A percentile compares a stretch with the other conserved stretches of the same genome.
Conservation (phyloP, 768 basidiomycete genomes). For the Russula brevipes region DNA sequence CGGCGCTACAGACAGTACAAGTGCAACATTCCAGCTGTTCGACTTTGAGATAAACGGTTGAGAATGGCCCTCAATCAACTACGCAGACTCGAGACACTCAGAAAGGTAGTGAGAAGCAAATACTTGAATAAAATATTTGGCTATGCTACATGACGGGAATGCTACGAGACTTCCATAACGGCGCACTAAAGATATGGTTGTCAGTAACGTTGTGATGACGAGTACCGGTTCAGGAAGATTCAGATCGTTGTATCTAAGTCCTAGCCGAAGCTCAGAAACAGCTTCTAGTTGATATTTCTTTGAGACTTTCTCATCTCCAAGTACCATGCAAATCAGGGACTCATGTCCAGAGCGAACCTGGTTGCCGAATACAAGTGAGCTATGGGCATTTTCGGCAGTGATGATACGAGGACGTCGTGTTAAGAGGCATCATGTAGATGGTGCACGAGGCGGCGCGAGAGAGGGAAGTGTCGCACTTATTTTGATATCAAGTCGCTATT, state of each 20-base stretch:
- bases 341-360: conserved; percentile 26
- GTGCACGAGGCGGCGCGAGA: conserved; percentile 2
- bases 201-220: background rate
- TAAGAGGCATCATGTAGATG: conserved; percentile 55
- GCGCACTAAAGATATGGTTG: background rate
- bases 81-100: background rate
- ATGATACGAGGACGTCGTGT: conserved; percentile 91
- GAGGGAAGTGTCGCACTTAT: background rate
- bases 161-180: background rate
- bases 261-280: conserved; percentile 75
- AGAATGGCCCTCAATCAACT: too few species aligned
- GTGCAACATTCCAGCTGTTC: conserved; percentile 5
- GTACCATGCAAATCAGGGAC: background rate
- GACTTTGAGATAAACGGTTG: background rate
- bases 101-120: background rate
- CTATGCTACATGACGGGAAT: background rate
- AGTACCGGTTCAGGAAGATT: background rate
- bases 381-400: conserved; percentile 87
- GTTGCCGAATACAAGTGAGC: conserved; percentile 75
- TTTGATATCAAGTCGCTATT: background rate
- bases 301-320: conserved; percentile 42
- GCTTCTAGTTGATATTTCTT: conserved; percentile 80
- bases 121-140: background rate
- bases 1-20: too few species aligned
- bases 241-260: conserved; percentile 37